phyloP scores from a whole-genome alignment of 495 filamentous ascomycete species.

The Trichocladium uniseriatum region DNA sequence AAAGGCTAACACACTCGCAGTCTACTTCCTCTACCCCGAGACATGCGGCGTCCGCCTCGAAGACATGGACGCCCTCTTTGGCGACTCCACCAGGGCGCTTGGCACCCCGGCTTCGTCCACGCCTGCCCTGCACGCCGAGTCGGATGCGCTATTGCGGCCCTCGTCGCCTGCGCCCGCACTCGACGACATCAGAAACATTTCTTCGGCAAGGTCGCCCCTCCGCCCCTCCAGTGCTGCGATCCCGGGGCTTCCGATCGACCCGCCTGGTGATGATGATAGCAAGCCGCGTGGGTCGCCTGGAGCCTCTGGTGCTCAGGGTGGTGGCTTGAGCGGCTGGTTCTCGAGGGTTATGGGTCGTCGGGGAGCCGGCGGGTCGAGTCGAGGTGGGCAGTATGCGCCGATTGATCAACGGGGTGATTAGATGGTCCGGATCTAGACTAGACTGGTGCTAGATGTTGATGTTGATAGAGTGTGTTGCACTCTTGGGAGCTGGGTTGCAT shows the following conservation, averaged over 20 bases:
- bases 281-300: conserved; percentile 18
- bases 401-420: conserved; percentile 30
- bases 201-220: conserved; percentile 7
- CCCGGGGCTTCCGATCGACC: conserved; percentile 33
- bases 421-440: conserved; percentile 7
- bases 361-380: conserved; percentile 11
- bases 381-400: conserved; percentile 32
- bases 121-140: conserved; percentile 47
- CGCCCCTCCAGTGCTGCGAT: conserved; percentile 15
- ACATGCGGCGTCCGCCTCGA: conserved; percentile 90
- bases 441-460: neutral
- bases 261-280: conserved; percentile 26
- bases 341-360: conserved; percentile 35
- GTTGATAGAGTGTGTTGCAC: conserved; percentile 7
- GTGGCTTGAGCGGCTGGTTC: conserved; percentile 41
- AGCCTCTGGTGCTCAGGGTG: conserved; percentile 8
- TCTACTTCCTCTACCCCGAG: conserved; percentile 95
- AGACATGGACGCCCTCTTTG: conserved; percentile 89
- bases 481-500: conserved; percentile 21
- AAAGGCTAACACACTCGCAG: conserved; percentile 40
- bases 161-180: conserved; percentile 71
- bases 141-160: conserved; percentile 61
- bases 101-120: conserved; percentile 48
- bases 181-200: conserved; percentile 33
- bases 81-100: conserved; percentile 70